phyloP scores from a whole-genome alignment of 305 asterid genomes.

The Solanum aculeatissimum region DNA sequence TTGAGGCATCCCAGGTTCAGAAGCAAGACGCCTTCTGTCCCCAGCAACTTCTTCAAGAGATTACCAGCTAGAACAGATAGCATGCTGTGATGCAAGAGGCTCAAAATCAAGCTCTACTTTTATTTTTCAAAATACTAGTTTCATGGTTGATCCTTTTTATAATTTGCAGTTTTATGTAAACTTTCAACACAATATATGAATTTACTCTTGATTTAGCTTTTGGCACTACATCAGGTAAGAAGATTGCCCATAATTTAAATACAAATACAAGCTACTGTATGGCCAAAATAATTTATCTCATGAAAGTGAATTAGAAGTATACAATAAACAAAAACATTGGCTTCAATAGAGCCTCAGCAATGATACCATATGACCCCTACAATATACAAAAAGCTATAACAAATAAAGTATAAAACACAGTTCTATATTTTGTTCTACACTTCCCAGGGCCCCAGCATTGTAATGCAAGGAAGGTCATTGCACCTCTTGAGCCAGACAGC shows the following conservation, averaged over 20 bases:
- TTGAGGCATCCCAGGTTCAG: conserved; percentile 43
- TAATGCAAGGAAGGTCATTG: background rate
- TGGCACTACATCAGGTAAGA: background rate
- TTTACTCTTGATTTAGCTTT: background rate
- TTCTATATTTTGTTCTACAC: background rate
- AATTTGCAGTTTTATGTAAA: background rate
- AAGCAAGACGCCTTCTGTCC: conserved; percentile 37
- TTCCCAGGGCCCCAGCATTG: background rate
- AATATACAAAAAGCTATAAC: background rate
- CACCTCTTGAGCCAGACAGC: background rate
- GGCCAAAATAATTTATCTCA: background rate
- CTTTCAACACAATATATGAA: background rate
- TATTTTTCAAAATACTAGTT: background rate
- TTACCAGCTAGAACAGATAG: conserved; percentile 34
- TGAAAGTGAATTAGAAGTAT: background rate
- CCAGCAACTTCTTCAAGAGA: conserved; percentile 40
- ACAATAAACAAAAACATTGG: background rate
- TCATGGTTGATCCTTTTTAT: background rate
- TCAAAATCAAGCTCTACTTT: background rate
- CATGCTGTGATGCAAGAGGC: conserved; percentile 13
- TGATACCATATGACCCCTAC: background rate
- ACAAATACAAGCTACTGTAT: background rate
- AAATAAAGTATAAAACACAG: background rate
- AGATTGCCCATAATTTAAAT: background rate
- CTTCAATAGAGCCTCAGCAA: background rate